Base-by-base conservation (phyloP, 169 alveolate genomes). In the Plasmodium coatneyi region DNA sequence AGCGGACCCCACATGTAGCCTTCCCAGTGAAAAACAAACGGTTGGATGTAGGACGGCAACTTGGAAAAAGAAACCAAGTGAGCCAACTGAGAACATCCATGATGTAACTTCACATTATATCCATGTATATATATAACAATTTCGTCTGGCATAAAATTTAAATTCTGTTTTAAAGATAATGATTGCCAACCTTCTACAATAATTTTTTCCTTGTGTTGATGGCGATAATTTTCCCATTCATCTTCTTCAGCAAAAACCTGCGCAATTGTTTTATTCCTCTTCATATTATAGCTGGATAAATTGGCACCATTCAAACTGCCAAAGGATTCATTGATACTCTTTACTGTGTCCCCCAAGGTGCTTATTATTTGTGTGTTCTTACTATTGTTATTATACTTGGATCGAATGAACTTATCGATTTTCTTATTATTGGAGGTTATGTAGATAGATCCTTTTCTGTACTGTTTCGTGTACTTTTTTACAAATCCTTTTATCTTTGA, bases 71-170 rank as follows among this genome's bases (percentile, higher is more conserved):
- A 92, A 10, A 96, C 96, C 71, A 96, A 89, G 54, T 97, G 98
- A 0, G 97, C 96, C 95, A 97, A 80, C 60, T 95, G 98, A 19
- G 98, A 84, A 32, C 97, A 95, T 7, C 97, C 97, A 92, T 97
- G 97, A 39, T 83, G 95, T 60, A 97, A 95, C 34, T 93, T 96
- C 30, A 96, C 96, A 93, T 97, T 97, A 87, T 97, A 97, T 12
- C 99, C 99, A 84, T 97, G 99, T 60, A 97, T 96, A 86, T 96
- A 97, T 66, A 97, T 91, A 34, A 97, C 95, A 32, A 96, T 98
- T 84, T 97, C 98, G 22, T 96, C 98, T 25, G 98, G 95, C 79
- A 96, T 93, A 60, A 89, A 80, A 54, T 90, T 96, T 49, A 84
- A 82, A 71, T 95, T 94, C 19, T 89, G 95, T 56, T 94, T 95